phyloP scores from a whole-genome alignment of 129 eudicot genomes.

The Flaveria ramosissima region DNA sequence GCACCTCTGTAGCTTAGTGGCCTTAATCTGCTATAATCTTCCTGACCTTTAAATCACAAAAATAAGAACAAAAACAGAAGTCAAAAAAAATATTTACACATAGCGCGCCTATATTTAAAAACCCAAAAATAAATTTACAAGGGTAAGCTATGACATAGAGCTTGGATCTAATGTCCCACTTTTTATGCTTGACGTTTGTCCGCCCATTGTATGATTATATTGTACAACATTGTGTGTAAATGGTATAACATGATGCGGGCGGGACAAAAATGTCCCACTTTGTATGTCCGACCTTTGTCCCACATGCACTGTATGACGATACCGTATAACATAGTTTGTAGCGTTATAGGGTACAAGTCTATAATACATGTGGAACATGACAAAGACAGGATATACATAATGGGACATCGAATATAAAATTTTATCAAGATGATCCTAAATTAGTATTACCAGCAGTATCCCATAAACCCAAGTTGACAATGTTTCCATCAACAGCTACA shows the following conservation, averaged over 20 bases:
- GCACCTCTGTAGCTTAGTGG: slow-evolving; percentile 99
- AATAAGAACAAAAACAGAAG: slow-evolving; percentile 1
- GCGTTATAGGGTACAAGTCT: not conserved
- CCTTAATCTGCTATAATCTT: slow-evolving; percentile 98
- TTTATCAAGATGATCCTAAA: not conserved
- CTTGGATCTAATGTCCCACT: not conserved
- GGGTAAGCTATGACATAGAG: not conserved
- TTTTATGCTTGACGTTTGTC: not conserved
- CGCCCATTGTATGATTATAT: not conserved
- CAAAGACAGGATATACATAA: not conserved
- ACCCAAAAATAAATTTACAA: no score
- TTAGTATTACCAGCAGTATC: slow-evolving; percentile 84
- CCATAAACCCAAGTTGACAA: slow-evolving; percentile 96
- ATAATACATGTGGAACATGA: not conserved
- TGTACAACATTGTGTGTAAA: not conserved
- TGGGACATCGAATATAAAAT: not conserved
- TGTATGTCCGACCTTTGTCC: not conserved
- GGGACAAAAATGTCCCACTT: slow-evolving; percentile 4
- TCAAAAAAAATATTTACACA: slow-evolving; percentile 17
- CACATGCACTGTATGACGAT: not conserved
- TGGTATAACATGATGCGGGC: no score
- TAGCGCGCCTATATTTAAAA: no score
- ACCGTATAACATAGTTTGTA: not conserved
- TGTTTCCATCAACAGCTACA: slow-evolving; percentile 93
- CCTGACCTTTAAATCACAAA: slow-evolving; percentile 63